Evolutionary conservation across 2,329 filamentous ascomycete genomes (phyloP).

Genomic region (Cladosporium velox): DNA sequence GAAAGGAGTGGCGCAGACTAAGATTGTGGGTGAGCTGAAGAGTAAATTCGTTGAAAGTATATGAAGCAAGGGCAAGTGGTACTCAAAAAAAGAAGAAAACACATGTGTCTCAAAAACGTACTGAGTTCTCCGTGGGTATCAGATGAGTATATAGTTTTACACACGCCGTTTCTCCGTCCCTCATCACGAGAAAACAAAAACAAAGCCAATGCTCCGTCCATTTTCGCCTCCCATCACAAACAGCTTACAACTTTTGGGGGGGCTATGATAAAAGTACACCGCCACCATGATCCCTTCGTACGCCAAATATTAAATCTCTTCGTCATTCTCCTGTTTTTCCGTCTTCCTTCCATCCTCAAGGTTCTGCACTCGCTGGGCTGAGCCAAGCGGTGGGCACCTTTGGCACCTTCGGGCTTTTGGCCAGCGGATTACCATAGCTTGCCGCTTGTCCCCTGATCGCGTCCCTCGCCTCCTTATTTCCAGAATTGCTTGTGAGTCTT

Average conservation of each 20-base stretch:
- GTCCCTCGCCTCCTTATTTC: slow-evolving; percentile 41
- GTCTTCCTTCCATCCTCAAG: slow-evolving; percentile 22
- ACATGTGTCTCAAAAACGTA: neutral
- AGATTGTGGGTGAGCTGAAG: neutral
- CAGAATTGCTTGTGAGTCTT: slow-evolving; percentile 60
- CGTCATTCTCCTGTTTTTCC: neutral
- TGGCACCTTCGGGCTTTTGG: slow-evolving; percentile 50
- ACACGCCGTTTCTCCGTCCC: neutral
- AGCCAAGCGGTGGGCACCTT: slow-evolving; percentile 51
- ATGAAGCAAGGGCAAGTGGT: neutral
- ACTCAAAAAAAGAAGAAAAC: neutral
- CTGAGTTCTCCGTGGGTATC: slow-evolving; percentile 13
- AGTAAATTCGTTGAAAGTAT: neutral
- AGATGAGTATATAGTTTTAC: slow-evolving; percentile 17
- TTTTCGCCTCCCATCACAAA: neutral
- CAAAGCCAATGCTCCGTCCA: slow-evolving; percentile 1
- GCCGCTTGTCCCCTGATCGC: slow-evolving; percentile 42
- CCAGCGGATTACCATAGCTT: slow-evolving; percentile 28
- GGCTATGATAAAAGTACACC: slow-evolving; percentile 3
- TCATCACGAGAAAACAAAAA: neutral
- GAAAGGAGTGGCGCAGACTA: slow-evolving; percentile 12
- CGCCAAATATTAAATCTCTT: neutral
- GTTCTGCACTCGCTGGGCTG: slow-evolving; percentile 39
- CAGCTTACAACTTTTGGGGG: neutral
- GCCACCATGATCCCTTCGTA: neutral